Evolutionary conservation across 2,329 filamentous ascomycete species (phyloP).

Genomic region (Ophiostoma ulmi): DNA sequence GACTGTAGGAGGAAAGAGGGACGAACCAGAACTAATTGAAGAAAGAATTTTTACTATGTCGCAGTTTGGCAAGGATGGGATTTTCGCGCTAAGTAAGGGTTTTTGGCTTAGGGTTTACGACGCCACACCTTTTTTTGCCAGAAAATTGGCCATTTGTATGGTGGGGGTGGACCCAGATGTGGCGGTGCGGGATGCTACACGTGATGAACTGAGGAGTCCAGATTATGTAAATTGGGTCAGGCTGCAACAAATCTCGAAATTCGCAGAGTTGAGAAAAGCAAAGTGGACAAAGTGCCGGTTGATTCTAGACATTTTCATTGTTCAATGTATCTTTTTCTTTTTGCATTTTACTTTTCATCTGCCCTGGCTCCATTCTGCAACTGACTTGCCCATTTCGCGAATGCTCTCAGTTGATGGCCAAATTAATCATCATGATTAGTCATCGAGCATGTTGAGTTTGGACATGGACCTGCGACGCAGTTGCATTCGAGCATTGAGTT

Average conservation of each 20-base stretch:
- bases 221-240: background rate
- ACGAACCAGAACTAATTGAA: slow-evolving; percentile 15
- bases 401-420: background rate
- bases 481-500: background rate
- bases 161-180: background rate
- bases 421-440: background rate
- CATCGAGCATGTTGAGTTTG: background rate
- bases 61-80: slow-evolving; percentile 13
- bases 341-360: background rate
- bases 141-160: slow-evolving; percentile 14
- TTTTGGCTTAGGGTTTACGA: slow-evolving; percentile 23
- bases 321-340: background rate
- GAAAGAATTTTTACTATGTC: slow-evolving; percentile 23
- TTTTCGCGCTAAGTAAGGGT: slow-evolving; percentile 22
- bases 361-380: background rate
- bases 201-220: background rate
- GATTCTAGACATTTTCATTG: background rate
- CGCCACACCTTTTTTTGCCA: slow-evolving; percentile 20
- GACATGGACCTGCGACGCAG: background rate
- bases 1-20: slow-evolving; percentile 14
- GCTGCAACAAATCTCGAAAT: background rate
- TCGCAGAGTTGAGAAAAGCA: background rate
- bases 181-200: slow-evolving; percentile 15
- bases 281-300: background rate
- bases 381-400: no score